Evolutionary conservation across 495 filamentous ascomycete genomes (phyloP), one percentile per base, ranked within the genome.

Genomic region (Talaromyces wortmannii): DNA sequence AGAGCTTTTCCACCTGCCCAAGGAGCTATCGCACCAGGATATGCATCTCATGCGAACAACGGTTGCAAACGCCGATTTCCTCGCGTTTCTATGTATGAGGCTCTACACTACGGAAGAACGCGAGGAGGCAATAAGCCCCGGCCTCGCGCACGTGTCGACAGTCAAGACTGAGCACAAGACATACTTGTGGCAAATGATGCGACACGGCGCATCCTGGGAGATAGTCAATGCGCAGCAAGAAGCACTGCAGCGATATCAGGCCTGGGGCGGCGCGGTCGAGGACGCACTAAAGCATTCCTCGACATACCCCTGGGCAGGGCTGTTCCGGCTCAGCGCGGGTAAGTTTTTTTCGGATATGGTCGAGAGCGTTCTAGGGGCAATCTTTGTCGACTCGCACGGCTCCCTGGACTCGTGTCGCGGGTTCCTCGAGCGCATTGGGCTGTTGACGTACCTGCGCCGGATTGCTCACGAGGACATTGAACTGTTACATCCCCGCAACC

Each of bases 281-380:
- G 48, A 68, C 0, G 80, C 73, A 0, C 67, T 95, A 3, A 30
- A 68, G 0, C 48, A 67, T 30, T 80, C 74, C 13, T 32, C 44
- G 0, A 62, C 69, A 18, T 91, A 91, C 60, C 94, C 92, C 0
- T 98, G 92, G 92, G 72, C 79, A 2, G 61, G 77, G 0, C 82
- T 98, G 16, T 69, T 81, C 0, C 71, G 77, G 0, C 76, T 96
- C 1, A 73, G 81, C 31, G 75, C 86, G 1, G 83, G 83, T 23
- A 97, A 97, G 59, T 89, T 89, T 75, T 85, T 89, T 69, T 94
- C 88, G 0, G 92, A 98, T 63, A 72, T 96, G 8, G 73, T 96
- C 42, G 94, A 98, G 75, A 81, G 78, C 49, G 57, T 92, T 1
- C 67, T 97, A 1, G 94, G 90, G 0, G 94, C 92, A 0, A 81